Evolutionary conservation across 2,329 filamentous ascomycete genomes (phyloP), one percentile per base, ranked within the genome.

Genomic region (Colletotrichum liaoningense): DNA sequence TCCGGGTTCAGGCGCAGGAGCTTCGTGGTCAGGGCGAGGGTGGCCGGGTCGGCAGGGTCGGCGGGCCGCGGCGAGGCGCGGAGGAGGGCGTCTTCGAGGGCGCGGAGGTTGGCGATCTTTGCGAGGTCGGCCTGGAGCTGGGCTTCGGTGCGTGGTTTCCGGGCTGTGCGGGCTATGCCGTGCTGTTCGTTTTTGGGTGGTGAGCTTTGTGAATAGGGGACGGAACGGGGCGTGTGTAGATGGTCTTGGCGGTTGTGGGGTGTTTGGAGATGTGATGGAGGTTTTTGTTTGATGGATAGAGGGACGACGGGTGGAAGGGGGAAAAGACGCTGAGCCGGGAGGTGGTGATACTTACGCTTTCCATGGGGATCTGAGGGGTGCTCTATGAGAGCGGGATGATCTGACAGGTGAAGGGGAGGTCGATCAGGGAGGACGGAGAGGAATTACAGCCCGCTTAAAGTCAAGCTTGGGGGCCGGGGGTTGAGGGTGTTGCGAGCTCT

Each of bases 1-100:
- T 97, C 94, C 30, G 94, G 94, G 81, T 97, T 97, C 78, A 92
- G 89, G 59, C 88, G 89, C 67, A 96, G 88, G 57, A 97, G 89
- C 77, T 90, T 91, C n/a, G 93, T 92, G 42, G 93, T 93, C 67
- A 93, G 88, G 75, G 89, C 84, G 78, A 95, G 90, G 54, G 91
- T 89, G 69, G 90, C 86, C 68, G 85, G 77, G 55, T 86, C 87
- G 80, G 55, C 71, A 76, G 72, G 79, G 60, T 59, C 76, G 56
- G 62, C 72, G 75, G 69, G 63, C 35, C 35, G 54, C 54, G 60
- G 71, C 30, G 58, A 63, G 67, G 64, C 63, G 24, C 71, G 62
- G 33, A 33, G 54, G 16, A 64, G 62, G 24, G 62, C 26, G 72
- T 71, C 86, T 75, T 95, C 94, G 56, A 98, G 86, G 12, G 88